Conservation (phyloP, 2,329 filamentous ascomycete genomes). For the Fusarium coffeatum region DNA sequence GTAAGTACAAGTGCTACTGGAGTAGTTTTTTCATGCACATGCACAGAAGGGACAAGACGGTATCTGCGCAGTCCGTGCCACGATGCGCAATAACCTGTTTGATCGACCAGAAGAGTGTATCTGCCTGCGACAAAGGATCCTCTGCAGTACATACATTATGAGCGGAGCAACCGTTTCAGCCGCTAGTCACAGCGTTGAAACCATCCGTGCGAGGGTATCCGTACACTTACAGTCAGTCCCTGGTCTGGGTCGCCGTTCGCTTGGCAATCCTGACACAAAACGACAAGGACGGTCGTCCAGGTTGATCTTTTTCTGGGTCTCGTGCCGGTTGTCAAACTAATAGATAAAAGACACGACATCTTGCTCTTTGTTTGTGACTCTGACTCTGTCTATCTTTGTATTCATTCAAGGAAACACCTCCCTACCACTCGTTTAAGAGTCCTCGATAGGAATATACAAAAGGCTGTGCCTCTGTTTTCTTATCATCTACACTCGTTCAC, state of each 20-base stretch:
- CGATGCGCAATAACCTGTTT: conserved; percentile 24
- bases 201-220: conserved; percentile 41
- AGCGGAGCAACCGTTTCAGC: conserved; percentile 40
- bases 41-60: conserved; percentile 1
- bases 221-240: not conserved
- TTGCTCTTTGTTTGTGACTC: conserved; percentile 2
- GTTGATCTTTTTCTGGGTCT: conserved; percentile 19
- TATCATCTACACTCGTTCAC: conserved; percentile 17
- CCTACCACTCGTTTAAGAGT: conserved; percentile 33
- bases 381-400: conserved; percentile 21
- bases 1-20: not conserved
- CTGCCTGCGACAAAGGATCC: conserved; percentile 29
- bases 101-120: conserved; percentile 21
- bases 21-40: conserved; percentile 12
- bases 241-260: not conserved
- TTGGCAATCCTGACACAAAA: conserved; percentile 34
- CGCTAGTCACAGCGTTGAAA: conserved; percentile 42
- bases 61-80: conserved; percentile 2
- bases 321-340: not conserved
- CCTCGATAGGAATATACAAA: conserved; percentile 15
- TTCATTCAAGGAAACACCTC: conserved; percentile 21
- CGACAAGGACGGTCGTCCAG: conserved; percentile 12
- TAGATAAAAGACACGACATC: conserved; percentile 26
- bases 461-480: conserved; percentile 43
- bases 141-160: conserved; percentile 18